Evolutionary conservation across 1,139 yeast genomes (phyloP).

Genomic region (Nadsonia starkeyi-henricii): DNA sequence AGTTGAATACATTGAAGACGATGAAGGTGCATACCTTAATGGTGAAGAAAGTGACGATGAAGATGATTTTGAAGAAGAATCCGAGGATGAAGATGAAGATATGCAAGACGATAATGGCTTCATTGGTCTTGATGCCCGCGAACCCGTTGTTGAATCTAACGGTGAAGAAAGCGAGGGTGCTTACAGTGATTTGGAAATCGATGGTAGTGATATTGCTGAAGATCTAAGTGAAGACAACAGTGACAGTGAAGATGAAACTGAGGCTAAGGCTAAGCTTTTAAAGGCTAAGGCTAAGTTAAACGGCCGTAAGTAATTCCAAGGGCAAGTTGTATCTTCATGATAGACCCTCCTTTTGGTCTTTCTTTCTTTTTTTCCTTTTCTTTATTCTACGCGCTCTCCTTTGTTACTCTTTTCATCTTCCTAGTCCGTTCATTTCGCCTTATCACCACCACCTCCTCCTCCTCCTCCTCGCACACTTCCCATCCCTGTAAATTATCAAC

Average conservation of each 20-base stretch:
- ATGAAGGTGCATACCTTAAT: conserved; percentile 11
- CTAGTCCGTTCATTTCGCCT: too few relatives aligned
- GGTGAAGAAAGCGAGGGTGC: background rate
- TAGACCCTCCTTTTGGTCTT: too few relatives aligned
- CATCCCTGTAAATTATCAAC: too few relatives aligned
- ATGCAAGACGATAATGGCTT: conserved; percentile 1
- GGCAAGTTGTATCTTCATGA: too few relatives aligned
- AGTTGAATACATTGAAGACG: conserved; percentile 12
- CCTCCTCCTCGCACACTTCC: too few relatives aligned
- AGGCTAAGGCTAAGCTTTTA: background rate
- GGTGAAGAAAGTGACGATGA: conserved; percentile 20
- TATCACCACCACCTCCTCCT: too few relatives aligned
- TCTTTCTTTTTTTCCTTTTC: too few relatives aligned
- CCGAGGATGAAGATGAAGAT: conserved; percentile 16
- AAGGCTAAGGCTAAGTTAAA: background rate
- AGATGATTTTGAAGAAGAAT: conserved; percentile 19
- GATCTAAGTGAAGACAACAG: conserved; percentile 16
- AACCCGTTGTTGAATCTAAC: conserved; percentile 12
- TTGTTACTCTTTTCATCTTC: too few relatives aligned
- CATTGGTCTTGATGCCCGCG: conserved; percentile 12
- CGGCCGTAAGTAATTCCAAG: background rate
- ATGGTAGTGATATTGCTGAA: conserved; percentile 8
- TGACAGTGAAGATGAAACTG: conserved; percentile 12
- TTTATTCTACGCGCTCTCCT: too few relatives aligned
- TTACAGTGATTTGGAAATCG: conserved; percentile 14